Evolutionary conservation across 1,284 basidiomycete genomes (phyloP), one percentile per base, ranked within the genome.

Genomic region (Malassezia yamatoensis): DNA sequence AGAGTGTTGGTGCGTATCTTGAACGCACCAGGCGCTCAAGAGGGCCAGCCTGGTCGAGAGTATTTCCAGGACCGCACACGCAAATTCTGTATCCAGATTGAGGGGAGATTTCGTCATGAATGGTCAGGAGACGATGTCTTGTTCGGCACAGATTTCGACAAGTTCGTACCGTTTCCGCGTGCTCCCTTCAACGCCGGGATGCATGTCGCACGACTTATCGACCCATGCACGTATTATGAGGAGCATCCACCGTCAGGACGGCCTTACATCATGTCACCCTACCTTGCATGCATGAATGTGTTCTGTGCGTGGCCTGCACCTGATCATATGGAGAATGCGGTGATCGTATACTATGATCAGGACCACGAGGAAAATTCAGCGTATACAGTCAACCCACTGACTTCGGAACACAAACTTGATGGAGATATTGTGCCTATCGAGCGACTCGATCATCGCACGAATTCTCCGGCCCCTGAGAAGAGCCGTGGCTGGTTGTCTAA

Each of bases 261-360:
- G 1, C 77, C 77, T 0, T 78, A 70, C 63, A 78, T 78, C 70
- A 78, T 78, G 77, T 74, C 66, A 18, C 75, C 76, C 1, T 75
- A 75, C 61, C 51, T 63, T 13, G 77, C 76, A 2, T 77, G 76
- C 50, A 76, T 77, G 74, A 77, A 77, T 61, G 76, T 75, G 0
- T 59, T 77, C 33, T 72, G 73, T 43, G 75, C 76, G 12, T 77
- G 75, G 75, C 76, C 76, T 0, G 67, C 72, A 2, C 75, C 75
- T 0, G 54, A 63, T 8, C 62, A 73, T 9, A 65, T 68, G 4
- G 58, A 66, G 36, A 74, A 77, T 32, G 76, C 76, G 7, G 69
- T 77, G 5, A 70, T 76, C 9, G 72, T 72, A 15, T 55, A 71
- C 13, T 66, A 69, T 8, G 70, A 74, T 32, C 62, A 65, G 2